A percentile compares a stretch with the other conserved stretches of the same genome.
Conservation (phyloP, 139 green algal genomes). For the Chlamydomonas sp. region DNA sequence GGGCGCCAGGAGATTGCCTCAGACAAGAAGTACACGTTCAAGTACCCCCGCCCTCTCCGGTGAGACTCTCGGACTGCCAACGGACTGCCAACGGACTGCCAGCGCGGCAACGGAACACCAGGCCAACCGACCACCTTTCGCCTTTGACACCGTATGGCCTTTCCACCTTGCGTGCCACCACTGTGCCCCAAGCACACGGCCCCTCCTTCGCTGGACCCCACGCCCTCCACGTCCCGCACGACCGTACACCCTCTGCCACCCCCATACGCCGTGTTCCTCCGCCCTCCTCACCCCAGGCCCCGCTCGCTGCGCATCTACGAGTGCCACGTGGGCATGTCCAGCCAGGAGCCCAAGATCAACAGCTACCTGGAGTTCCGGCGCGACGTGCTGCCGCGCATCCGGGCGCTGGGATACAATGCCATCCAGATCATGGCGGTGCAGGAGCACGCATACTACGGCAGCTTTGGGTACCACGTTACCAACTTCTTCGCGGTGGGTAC, state of each 20-base stretch:
- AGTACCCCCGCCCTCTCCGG: conserved; percentile 87
- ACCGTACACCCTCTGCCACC: neutral
- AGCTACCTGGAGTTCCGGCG: conserved; percentile 94
- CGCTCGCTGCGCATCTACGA: conserved; percentile 96
- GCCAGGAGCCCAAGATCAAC: conserved; percentile 83
- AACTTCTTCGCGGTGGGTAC: conserved; percentile 94
- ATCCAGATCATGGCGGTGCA: conserved; percentile 99
- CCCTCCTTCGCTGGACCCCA: too few species aligned
- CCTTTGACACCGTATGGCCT: too few species aligned
- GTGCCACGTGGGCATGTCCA: conserved; percentile 98
- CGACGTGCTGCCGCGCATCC: conserved; percentile 94
- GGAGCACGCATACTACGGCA: conserved; percentile 87
- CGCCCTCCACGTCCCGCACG: neutral
- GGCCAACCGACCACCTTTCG: neutral
- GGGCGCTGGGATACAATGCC: conserved; percentile 91
- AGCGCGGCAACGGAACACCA: neutral
- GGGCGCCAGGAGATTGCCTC: conserved; percentile 66
- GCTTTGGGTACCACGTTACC: conserved; percentile 96
- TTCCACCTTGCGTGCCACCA: too few species aligned
- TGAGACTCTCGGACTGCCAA: conserved; percentile 25
- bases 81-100: too few species aligned
- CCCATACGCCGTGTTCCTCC: too few species aligned
- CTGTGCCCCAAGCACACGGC: too few species aligned
- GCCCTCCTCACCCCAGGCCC: conserved; percentile 56
- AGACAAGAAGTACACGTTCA: conserved; percentile 91